A percentile compares a stretch with the other conserved stretches of the same genome.
Conservation (phyloP, 2,329 filamentous ascomycete species). For the Talaromyces albobiverticillius region DNA sequence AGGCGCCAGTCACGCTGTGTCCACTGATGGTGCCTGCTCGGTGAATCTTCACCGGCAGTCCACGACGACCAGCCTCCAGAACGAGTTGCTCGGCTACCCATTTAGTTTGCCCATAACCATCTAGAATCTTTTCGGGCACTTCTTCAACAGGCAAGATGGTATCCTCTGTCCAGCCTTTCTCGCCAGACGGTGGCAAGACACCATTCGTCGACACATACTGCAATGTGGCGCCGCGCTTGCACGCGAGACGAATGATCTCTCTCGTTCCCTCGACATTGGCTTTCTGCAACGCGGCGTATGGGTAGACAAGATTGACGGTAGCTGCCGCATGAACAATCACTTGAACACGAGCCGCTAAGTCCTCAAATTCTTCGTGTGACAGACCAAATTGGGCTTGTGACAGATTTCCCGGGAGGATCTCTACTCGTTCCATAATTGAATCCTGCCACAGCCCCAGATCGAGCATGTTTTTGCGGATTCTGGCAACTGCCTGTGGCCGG, state of each 20-base stretch:
- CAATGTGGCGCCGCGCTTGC: constrained; percentile 65
- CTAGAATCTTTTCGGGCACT: constrained; percentile 65
- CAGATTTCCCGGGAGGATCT: constrained; percentile 71
- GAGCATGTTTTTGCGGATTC: constrained; percentile 72
- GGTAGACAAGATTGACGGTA: constrained; percentile 77
- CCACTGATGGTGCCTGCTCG: constrained; percentile 76
- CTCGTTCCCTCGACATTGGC: constrained; percentile 77
- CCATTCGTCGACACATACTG: constrained; percentile 80
- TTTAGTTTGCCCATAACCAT: constrained; percentile 77
- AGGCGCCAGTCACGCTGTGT: constrained; percentile 70
- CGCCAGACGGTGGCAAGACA: constrained; percentile 65
- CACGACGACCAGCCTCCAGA: constrained; percentile 64
- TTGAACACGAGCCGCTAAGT: constrained; percentile 63
- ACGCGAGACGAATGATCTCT: constrained; percentile 70
- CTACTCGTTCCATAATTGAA: constrained; percentile 72
- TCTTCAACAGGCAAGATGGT: constrained; percentile 64
- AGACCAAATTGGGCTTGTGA: constrained; percentile 68
- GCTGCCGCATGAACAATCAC: constrained; percentile 76
- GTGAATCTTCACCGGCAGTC: constrained; percentile 68
- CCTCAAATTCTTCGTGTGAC: constrained; percentile 61
- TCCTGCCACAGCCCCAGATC: constrained; percentile 76
- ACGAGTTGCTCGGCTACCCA: constrained; percentile 78
- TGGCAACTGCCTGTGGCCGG: constrained; percentile 64
- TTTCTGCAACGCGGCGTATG: constrained; percentile 70
- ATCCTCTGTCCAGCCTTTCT: constrained; percentile 68